A percentile compares a stretch with the other conserved stretches of the same genome.
Evolutionary conservation across 2,329 filamentous ascomycete species (phyloP).

Genomic region (Fusarium denticulatum): DNA sequence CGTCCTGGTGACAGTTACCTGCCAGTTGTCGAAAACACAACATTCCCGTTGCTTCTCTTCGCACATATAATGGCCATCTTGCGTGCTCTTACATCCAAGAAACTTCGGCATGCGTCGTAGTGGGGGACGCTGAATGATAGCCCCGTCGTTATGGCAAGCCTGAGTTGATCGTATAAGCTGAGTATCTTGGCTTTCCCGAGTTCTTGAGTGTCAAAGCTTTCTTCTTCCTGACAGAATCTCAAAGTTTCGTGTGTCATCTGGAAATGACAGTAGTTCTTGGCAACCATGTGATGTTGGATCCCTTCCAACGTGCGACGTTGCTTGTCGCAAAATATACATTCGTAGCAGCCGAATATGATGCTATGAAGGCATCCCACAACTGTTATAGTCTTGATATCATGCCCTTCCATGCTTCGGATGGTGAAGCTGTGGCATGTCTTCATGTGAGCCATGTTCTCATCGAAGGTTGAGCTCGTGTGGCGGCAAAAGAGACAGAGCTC

Average conservation of each 20-base stretch:
- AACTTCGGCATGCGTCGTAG: neutral
- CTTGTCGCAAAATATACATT: constrained; percentile 62
- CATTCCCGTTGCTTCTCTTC: neutral
- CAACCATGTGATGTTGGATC: constrained; percentile 61
- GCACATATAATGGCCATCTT: neutral
- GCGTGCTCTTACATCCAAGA: too few relatives aligned
- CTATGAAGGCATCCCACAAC: constrained; percentile 59
- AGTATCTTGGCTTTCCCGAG: neutral
- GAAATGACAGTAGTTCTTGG: constrained; percentile 59
- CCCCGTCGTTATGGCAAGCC: too few relatives aligned
- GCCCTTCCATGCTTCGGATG: constrained; percentile 50
- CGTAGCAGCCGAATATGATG: constrained; percentile 58
- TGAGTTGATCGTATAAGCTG: neutral
- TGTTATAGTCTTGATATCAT: constrained; percentile 57
- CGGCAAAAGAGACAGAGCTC: constrained; percentile 7
- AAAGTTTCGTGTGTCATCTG: constrained; percentile 52
- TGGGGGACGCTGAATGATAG: neutral
- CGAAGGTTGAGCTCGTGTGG: constrained; percentile 33
- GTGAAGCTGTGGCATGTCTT: constrained; percentile 57
- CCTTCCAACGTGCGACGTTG: constrained; percentile 55
- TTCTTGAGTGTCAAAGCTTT: neutral
- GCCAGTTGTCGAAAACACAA: neutral
- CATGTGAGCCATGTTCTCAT: constrained; percentile 60
- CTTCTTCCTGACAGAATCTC: constrained; percentile 46
- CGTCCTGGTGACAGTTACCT: too few relatives aligned